Evolutionary conservation across 345 rosid genomes (phyloP).

Genomic region (Alliaria petiolata): DNA sequence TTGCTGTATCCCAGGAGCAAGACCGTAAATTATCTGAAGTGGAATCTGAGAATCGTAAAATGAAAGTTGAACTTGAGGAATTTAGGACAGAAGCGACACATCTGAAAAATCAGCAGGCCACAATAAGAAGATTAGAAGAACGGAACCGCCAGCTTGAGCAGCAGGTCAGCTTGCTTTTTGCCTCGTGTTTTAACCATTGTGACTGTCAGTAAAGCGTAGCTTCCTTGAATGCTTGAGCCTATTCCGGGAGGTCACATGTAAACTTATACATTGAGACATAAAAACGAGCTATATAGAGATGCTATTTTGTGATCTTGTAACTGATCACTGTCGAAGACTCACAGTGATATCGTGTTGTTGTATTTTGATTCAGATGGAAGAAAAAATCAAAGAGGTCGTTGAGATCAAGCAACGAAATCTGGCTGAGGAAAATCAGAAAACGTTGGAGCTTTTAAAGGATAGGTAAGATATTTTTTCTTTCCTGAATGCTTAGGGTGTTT

Average conservation of each 20-base stretch:
- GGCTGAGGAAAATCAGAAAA: slow-evolving; percentile 98
- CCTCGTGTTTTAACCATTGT: neutral
- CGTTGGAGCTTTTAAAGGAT: slow-evolving; percentile 83
- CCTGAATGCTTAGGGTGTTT: neutral
- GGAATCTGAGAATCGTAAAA: slow-evolving; percentile 92
- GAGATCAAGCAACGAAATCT: slow-evolving; percentile 94
- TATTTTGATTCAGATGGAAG: slow-evolving; percentile 75
- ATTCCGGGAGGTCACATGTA: neutral
- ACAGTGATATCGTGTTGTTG: neutral
- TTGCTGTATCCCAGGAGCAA: slow-evolving; percentile 66
- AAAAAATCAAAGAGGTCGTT: slow-evolving; percentile 95
- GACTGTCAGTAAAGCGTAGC: slow-evolving; percentile 5
- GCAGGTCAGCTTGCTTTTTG: slow-evolving; percentile 54
- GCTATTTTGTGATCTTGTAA: slow-evolving; percentile 1
- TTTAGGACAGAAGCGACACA: slow-evolving; percentile 93
- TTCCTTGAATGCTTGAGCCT: neutral
- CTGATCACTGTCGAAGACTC: neutral
- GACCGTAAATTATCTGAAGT: slow-evolving; percentile 79
- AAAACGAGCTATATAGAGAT: slow-evolving; percentile 1
- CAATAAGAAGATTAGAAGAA: slow-evolving; percentile 97
- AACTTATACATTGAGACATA: neutral
- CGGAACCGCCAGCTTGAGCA: slow-evolving; percentile 97
- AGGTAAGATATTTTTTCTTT: slow-evolving; percentile 41
- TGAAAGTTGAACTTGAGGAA: slow-evolving; percentile 97
- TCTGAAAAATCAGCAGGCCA: slow-evolving; percentile 96